Evolutionary conservation across 1,284 basidiomycete genomes (phyloP).

Genomic region (Ustilago nuda): DNA sequence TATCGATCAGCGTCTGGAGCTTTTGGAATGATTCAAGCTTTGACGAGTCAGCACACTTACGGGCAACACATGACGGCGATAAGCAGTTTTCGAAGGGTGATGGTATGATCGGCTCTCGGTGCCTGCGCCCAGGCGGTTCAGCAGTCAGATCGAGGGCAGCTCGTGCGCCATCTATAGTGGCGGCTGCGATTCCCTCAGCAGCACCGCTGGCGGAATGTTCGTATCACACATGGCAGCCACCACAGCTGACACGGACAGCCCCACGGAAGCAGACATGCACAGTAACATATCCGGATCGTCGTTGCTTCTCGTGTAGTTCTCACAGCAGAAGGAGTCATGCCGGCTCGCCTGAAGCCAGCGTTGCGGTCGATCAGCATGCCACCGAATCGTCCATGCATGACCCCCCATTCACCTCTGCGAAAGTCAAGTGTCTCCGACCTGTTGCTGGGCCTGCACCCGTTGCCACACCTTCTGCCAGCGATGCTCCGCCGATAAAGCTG

Average conservation of each 20-base stretch:
- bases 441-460: constrained; percentile 4
- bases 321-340: neutral
- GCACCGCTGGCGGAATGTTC: constrained; percentile 39
- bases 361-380: constrained; percentile 19
- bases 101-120: constrained; percentile 48
- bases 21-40: no score
- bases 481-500: neutral
- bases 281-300: neutral
- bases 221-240: constrained; percentile 25
- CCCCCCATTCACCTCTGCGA: constrained; percentile 20
- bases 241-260: neutral
- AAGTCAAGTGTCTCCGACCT: constrained; percentile 32
- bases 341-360: constrained; percentile 5
- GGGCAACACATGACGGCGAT: constrained; percentile 22
- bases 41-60: no score
- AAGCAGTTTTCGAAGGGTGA: constrained; percentile 20
- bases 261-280: neutral
- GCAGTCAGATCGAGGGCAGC: constrained; percentile 22
- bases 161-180: constrained; percentile 10
- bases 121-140: constrained; percentile 36
- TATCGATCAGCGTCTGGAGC: no score
- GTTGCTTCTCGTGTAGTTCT: constrained; percentile 16
- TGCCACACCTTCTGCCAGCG: neutral
- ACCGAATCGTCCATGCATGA: constrained; percentile 26
- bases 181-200: neutral